phyloP scores from a whole-genome alignment of 257 asterid species.

The Nyctanthes arbortristis region DNA sequence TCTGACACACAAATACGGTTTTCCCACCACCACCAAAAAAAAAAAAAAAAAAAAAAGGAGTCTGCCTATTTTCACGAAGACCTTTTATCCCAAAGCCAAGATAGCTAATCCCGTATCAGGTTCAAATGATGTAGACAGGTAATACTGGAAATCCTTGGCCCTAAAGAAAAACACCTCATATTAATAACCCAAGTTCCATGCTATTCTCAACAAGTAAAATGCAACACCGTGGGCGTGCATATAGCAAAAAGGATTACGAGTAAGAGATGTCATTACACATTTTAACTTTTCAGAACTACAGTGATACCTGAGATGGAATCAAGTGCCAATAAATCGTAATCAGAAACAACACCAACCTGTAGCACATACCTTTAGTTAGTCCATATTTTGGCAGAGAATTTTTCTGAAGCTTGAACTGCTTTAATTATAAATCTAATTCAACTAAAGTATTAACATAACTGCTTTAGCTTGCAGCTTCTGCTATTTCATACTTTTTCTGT shows the following conservation, averaged over 20 bases:
- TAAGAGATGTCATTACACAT: neutral
- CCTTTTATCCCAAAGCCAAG: neutral
- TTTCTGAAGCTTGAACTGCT: neutral
- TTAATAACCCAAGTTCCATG: neutral
- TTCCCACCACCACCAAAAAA: no score
- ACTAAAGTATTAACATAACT: neutral
- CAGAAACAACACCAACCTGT: slow-evolving; percentile 96
- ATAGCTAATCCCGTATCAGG: neutral
- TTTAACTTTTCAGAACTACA: slow-evolving; percentile 3
- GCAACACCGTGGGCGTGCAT: slow-evolving; percentile 1
- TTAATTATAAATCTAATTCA: neutral
- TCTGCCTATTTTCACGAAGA: neutral
- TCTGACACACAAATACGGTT: neutral
- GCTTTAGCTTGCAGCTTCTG: neutral
- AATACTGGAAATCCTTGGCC: neutral
- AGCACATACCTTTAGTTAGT: neutral
- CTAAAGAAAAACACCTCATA: slow-evolving; percentile 1
- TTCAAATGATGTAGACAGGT: no score
- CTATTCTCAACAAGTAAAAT: neutral
- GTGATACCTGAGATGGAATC: slow-evolving; percentile 82
- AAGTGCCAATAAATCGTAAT: slow-evolving; percentile 84
- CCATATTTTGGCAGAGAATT: no score
- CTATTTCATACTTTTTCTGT: neutral
- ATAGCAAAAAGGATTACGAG: neutral
- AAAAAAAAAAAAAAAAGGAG: neutral